Evolutionary conservation across 1,284 basidiomycete genomes (phyloP).

Genomic region (Rhodotorula sp.): DNA sequence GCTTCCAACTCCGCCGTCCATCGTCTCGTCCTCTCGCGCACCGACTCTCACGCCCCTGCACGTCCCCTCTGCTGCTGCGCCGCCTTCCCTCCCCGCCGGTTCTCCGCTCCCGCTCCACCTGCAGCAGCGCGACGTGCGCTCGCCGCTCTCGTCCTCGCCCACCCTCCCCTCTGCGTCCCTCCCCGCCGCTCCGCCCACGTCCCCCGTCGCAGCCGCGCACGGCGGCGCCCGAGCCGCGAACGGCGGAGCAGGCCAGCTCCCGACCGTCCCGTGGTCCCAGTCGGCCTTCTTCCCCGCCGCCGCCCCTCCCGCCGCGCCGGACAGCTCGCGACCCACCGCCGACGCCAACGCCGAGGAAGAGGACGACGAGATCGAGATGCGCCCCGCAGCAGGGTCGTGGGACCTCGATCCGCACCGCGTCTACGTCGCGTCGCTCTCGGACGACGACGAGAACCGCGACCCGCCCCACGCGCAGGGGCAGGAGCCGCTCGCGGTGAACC

Average conservation of each 20-base stretch:
- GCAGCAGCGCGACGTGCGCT: background rate
- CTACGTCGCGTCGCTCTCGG: conserved; percentile 34
- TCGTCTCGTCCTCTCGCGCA: background rate
- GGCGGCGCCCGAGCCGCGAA: too few relatives aligned
- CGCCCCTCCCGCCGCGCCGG: too few relatives aligned
- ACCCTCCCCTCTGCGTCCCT: background rate
- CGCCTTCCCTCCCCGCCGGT: background rate
- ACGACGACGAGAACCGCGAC: conserved; percentile 4
- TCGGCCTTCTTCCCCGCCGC: conserved; percentile 5
- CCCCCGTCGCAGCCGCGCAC: conserved; percentile 8
- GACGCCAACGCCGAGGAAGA: background rate
- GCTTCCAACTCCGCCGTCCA: background rate
- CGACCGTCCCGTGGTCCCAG: conserved; percentile 5
- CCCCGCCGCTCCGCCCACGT: conserved; percentile 24
- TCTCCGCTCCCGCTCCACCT: background rate
- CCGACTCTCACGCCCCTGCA: background rate
- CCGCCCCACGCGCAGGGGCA: background rate
- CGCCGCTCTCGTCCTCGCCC: background rate
- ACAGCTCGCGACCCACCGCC: fast-evolving
- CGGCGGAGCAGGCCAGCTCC: background rate
- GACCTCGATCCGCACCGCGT: conserved; percentile 30
- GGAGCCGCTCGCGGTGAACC: background rate
- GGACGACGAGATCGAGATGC: conserved; percentile 27
- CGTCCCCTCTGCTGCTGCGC: background rate
- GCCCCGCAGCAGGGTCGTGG: conserved; percentile 5